Evolutionary conservation across 1,284 basidiomycete genomes (phyloP), one percentile per base, ranked within the genome.

Genomic region (Spongiforma sp.): DNA sequence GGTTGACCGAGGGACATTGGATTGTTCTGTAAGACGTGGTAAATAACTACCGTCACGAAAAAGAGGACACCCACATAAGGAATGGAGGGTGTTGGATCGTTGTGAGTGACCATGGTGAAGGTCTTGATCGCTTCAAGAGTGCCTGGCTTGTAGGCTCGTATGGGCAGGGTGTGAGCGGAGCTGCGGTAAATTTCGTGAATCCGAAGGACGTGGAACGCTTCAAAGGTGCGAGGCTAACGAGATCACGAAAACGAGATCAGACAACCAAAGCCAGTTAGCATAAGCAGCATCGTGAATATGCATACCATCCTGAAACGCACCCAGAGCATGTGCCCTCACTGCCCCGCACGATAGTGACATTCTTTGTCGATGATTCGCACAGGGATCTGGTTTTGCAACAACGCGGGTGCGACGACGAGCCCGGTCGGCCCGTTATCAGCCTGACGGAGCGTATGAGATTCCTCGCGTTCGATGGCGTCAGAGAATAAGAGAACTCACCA

Each of bases 301-400:
- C 2, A 12, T 8, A 19, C 32, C 34, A 4, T 14, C 37, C 48
- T 1, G 4, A 32, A 10, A 19, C 67, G 55, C 26, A 77, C 79
- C 67, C 71, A 71, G 9, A 77, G 41, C 0, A 70, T 77, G 28
- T 64, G 57, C 5, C 73, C 75, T 2, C 79, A 75, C 24, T 77
- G 74, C 3, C 71, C 69, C 15, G 66, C 39, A 5, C 33, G 69
- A 33, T 71, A 65, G 0, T 68, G 63, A 3, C 37, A 56, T 11
- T 69, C 71, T 57, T 77, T 81, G 75, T n/a, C n/a, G n/a, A n/a
- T n/a, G n/a, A n/a, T n/a, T n/a, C n/a, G n/a, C n/a, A n/a, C n/a
- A n/a, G n/a, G 71, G 59, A 84, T 68, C 24, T 81, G 77, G 48
- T 80, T 78, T 52, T 77, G 75, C 58, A 82, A 71, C 28, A 86